Evolutionary conservation across 1,139 yeast species (phyloP).

Genomic region (Debaryomyces psychrophilus): DNA sequence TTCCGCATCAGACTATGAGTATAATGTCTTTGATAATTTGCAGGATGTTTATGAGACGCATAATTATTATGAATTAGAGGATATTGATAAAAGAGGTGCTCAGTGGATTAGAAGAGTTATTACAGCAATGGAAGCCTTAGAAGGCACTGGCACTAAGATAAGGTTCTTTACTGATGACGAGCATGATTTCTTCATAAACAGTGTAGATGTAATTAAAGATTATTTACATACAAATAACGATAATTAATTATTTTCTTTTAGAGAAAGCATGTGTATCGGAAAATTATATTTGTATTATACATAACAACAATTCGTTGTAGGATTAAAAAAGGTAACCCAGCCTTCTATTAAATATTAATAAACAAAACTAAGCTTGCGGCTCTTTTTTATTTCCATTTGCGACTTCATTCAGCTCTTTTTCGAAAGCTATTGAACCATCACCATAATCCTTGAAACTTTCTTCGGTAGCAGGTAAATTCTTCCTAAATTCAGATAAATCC

Average conservation of each 20-base stretch:
- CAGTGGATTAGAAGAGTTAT: conserved; percentile 51
- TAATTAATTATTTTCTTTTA: neutral
- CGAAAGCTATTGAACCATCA: conserved; percentile 30
- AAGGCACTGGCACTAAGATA: conserved; percentile 41
- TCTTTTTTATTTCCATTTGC: neutral
- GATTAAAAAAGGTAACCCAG: conserved; percentile 12
- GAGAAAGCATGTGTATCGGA: neutral
- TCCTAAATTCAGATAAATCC: conserved; percentile 69
- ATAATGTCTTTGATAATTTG: conserved; percentile 20
- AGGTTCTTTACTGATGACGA: conserved; percentile 44
- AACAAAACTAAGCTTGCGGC: conserved; percentile 5
- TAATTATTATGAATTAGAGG: conserved; percentile 38
- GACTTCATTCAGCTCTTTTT: conserved; percentile 20
- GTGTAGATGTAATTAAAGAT: conserved; percentile 12
- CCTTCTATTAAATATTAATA: conserved; percentile 7
- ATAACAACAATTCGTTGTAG: conserved; percentile 8
- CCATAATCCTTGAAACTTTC: conserved; percentile 59
- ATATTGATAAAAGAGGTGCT: conserved; percentile 50
- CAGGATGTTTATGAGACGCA: conserved; percentile 31
- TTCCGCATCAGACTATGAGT: neutral
- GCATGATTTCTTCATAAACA: conserved; percentile 30
- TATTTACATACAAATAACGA: neutral
- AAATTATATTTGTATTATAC: conserved; percentile 7
- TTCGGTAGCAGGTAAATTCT: conserved; percentile 45
- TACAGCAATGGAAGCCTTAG: conserved; percentile 39